Evolutionary conservation across 23 red algal species (phyloP).

Genomic region (Porphyridium purpureum): DNA sequence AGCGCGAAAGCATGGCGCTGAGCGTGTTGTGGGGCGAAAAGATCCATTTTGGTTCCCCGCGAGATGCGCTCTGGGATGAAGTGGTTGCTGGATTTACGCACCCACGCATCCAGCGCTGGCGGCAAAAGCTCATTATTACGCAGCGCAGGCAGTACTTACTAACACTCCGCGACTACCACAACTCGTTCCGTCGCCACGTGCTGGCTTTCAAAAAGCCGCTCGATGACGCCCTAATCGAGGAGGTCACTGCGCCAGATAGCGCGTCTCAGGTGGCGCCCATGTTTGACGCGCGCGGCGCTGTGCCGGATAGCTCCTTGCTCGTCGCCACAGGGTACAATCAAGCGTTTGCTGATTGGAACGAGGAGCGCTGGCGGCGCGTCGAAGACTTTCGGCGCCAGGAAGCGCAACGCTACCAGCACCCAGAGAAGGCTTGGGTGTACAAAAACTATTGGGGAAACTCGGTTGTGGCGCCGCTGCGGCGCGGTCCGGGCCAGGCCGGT

Average conservation of each 20-base stretch:
- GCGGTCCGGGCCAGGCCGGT: conserved; percentile 51
- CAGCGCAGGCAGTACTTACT: conserved; percentile 32
- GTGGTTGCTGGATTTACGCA: conserved; percentile 56
- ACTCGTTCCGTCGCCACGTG: conserved; percentile 26
- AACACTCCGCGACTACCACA: conserved; percentile 46
- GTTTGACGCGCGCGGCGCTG: conserved; percentile 16
- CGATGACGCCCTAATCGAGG: not conserved
- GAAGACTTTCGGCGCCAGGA: conserved; percentile 57
- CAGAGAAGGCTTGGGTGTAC: conserved; percentile 42
- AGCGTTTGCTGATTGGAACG: conserved; percentile 64
- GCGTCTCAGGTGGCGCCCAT: conserved; percentile 2
- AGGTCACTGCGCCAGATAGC: not conserved
- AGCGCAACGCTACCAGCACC: conserved; percentile 35
- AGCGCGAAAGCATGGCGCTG: conserved; percentile 21
- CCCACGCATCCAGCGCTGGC: conserved; percentile 54
- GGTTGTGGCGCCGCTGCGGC: conserved; percentile 50
- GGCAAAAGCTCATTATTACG: conserved; percentile 27
- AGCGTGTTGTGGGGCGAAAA: conserved; percentile 15
- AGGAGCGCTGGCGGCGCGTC: conserved; percentile 43
- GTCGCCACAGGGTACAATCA: conserved; percentile 5
- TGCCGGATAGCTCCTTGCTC: conserved; percentile 6
- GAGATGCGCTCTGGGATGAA: conserved; percentile 32
- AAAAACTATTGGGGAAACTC: conserved; percentile 53
- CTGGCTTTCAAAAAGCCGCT: conserved; percentile 30
- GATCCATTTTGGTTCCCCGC: conserved; percentile 30